Evolutionary conservation across 768 basidiomycete genomes (phyloP), one percentile per base, ranked within the genome.

Genomic region (Asterophora parasitica): DNA sequence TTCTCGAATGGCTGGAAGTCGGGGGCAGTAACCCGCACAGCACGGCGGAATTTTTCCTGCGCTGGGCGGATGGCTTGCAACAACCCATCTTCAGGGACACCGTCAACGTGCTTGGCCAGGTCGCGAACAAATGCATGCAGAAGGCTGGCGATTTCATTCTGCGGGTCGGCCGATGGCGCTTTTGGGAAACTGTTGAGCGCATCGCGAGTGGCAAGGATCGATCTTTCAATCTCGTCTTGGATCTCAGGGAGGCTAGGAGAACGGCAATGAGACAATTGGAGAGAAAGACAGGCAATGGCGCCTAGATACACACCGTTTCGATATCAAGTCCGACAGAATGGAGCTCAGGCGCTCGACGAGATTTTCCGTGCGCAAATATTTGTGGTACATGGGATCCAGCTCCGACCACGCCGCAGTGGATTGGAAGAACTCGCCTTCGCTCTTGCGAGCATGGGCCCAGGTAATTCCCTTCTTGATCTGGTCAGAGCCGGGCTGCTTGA

Each of bases 301-400:
- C n/a, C n/a, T 19, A 23, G 16, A 6, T 11, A 61, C 67, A 2
- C 44, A 84, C 87, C 81, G 66, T 52, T 78, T 79, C 0, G 74
- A 63, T 31, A 88, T 84, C 3, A 85, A 62, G 23, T 82, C 78
- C 0, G 83, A 83, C 0, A 91, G 59, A 6, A 85, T 74, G 0
- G 62, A 51, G 47, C 85, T 85, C 32, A 89, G 61, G 4, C 76
- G 67, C 19, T 76, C 75, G 0, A 80, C 77, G 0, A 88, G 67
- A 42, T 76, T 79, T 17, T 48, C 51, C 0, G 86, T 88, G 1
- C 83, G 66, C 1, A 88, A 60, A 43, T 76, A 78, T 8, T 68
- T 69, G 46, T 76, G 74, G 48, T 78, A 77, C 10, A 70, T 62
- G 0, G 61, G 13, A 7, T 81, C 81, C 1, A 87, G 64, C 6